Conservation (phyloP, 2,329 filamentous ascomycete species). For the Pleomassaria siparia region DNA sequence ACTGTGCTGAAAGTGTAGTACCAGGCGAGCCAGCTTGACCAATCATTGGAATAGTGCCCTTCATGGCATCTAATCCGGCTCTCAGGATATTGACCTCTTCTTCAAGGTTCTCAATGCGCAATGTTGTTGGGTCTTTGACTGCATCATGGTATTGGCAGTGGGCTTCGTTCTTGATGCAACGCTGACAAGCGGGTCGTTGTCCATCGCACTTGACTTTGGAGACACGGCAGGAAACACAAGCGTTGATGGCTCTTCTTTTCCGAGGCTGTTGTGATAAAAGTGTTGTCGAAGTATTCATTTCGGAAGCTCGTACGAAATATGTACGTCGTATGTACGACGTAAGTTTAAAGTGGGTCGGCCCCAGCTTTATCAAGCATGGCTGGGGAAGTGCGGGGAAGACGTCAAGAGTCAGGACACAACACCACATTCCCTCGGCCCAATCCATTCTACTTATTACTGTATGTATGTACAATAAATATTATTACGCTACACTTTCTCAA, state of each 20-base stretch:
- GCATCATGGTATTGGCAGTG: slow-evolving; percentile 29
- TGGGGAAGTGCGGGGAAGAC: not conserved
- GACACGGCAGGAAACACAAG: slow-evolving; percentile 31
- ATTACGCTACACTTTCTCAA: not conserved
- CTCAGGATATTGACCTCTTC: slow-evolving; percentile 21
- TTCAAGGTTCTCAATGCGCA: slow-evolving; percentile 32
- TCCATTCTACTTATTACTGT: not conserved
- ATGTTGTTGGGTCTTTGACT: slow-evolving; percentile 24
- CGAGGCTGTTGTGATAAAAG: slow-evolving; percentile 20
- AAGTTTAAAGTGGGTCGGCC: not conserved
- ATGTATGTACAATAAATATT: not conserved
- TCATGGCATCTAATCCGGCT: slow-evolving; percentile 6
- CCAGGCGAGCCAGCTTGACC: not conserved
- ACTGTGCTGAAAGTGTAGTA: slow-evolving; percentile 7
- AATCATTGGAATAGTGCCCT: slow-evolving; percentile 9
- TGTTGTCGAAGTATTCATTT: slow-evolving; percentile 6
- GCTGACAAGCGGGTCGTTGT: slow-evolving; percentile 26
- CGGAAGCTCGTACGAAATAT: slow-evolving; percentile 18
- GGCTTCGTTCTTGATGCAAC: slow-evolving; percentile 28
- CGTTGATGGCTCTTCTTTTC: slow-evolving; percentile 38
- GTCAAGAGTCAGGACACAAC: not conserved
- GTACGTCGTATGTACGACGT: not conserved
- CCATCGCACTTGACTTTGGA: slow-evolving; percentile 40
- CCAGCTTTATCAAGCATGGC: not conserved
- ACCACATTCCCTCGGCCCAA: not conserved